Evolutionary conservation across 768 basidiomycete genomes (phyloP), one percentile per base, ranked within the genome.

Genomic region (Postia placenta): DNA sequence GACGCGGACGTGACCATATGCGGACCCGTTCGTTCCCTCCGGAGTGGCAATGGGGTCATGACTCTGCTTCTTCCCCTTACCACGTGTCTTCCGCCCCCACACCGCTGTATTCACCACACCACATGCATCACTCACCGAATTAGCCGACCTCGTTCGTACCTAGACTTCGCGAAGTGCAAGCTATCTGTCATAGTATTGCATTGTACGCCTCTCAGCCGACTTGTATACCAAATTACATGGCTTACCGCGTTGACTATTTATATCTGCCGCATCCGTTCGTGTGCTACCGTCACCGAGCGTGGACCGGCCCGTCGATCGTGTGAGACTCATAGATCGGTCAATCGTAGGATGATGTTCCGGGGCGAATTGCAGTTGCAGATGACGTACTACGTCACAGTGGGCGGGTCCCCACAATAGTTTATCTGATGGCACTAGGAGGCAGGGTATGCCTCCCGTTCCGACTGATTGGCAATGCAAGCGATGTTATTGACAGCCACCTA

Each of bases 21-120:
- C 58, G 60, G 41, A 57, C 52, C 44, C 53, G 58, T 17, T 59
- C 60, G 15, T 49, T 42, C 49, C 56, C 61, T 12, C 55, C 62
- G 52, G 45, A 51, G 54, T 49, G 48, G 48, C 26, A 22, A 25
- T 49, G 48, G 48, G 35, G 33, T n/a, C 48, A 49, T 15, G 42
- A 49, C 14, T 35, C 33, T 15, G 20, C 48, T 14, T 12, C 26
- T 33, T 30, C 48, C 27, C 6, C 20, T 11, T 40, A 49, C 28
- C 26, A 42, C 15, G 15, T 27, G 22, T 20, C 46, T 24, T 27
- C 37, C 11, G 47, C 17, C 22, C 28, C 47, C 36, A 25, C 40
- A 6, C 20, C 47, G 23, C 24, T 39, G 23, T 53, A 40, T 47
- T n/a, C 49, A 48, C 24, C 50, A 50, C 33, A 48, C 19, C 38